These are phyloP conservation scores for Vitis rupestris DNA, from an alignment of 164 flowering plant genomes.

Conservation along the genomic window DNA sequence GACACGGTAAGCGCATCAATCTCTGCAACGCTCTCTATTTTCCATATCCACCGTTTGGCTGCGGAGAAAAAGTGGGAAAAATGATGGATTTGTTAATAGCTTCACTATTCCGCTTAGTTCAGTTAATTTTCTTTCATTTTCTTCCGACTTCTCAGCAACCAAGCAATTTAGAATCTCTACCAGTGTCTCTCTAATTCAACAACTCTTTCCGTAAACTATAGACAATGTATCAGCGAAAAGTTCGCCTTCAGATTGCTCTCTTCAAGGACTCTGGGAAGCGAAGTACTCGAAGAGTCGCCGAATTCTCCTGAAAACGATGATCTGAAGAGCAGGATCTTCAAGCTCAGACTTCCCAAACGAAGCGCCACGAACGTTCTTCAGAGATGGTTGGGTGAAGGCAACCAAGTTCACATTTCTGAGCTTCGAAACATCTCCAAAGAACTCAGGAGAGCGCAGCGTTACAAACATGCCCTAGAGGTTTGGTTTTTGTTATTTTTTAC, in stretches of 20 bases:
- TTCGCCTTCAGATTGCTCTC: conserved; percentile 13
- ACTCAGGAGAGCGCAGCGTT: conserved; percentile 66
- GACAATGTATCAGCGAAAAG: conserved; percentile 7
- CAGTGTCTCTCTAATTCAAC: background rate
- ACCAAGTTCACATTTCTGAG: conserved; percentile 40
- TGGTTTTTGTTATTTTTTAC: background rate
- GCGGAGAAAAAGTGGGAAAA: conserved; percentile 2
- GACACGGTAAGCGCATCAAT: conserved; percentile 23
- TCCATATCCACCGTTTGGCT: background rate
- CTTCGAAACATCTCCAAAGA: conserved; percentile 68
- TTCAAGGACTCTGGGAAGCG: conserved; percentile 15
- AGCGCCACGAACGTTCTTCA: conserved; percentile 63
- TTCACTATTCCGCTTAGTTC: too few species aligned
- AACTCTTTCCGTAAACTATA: conserved; percentile 9
- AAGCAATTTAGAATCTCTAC: background rate
- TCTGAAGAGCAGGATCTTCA: conserved; percentile 51
- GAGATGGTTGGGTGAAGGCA: conserved; percentile 80
- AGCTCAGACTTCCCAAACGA: conserved; percentile 77
- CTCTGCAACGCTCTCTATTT: background rate
- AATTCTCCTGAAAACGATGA: conserved; percentile 24
- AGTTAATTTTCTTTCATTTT: too few species aligned
- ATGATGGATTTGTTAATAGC: too few species aligned
- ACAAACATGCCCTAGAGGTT: conserved; percentile 98
- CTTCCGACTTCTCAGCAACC: background rate
- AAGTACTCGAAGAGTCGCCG: conserved; percentile 15